These are phyloP conservation scores for Brassica incana DNA, from an alignment of 345 rosid species.

Conservation along the genomic window DNA sequence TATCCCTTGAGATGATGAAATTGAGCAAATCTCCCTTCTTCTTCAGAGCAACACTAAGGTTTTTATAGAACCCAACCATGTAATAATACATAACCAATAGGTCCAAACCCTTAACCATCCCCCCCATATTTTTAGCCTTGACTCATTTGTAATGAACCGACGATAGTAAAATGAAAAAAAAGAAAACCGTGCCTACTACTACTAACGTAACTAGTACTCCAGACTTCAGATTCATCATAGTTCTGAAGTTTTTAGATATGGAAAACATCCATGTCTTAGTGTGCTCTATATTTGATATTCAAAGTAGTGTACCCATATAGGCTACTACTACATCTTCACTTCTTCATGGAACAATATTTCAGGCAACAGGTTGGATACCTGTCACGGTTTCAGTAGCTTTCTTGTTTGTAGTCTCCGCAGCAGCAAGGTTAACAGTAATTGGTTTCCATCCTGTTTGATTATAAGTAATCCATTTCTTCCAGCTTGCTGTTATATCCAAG, in stretches of 20 bases:
- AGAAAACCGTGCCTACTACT: constrained; percentile 4
- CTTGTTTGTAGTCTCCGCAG: constrained; percentile 31
- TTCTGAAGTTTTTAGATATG: constrained; percentile 32
- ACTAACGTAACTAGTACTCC: background rate
- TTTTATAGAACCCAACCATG: constrained; percentile 20
- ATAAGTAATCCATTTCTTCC: constrained; percentile 69
- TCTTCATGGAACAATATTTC: constrained; percentile 24
- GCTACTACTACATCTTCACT: constrained; percentile 23
- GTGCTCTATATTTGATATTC: constrained; percentile 6
- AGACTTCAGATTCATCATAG: constrained; percentile 22
- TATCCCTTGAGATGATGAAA: constrained; percentile 3
- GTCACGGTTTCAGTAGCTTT: constrained; percentile 28
- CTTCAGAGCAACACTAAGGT: background rate
- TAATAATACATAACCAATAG: constrained; percentile 9
- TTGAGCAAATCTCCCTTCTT: constrained; percentile 30
- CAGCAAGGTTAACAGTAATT: constrained; percentile 49
- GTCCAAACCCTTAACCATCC: constrained; percentile 8
- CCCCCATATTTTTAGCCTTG: background rate
- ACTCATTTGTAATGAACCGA: constrained; percentile 3
- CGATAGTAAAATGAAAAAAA: background rate
- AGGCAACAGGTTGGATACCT: constrained; percentile 31
- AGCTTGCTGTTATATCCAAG: constrained; percentile 55
- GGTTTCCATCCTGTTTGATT: constrained; percentile 85
- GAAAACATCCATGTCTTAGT: constrained; percentile 34
- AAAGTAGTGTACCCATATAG: constrained; percentile 16